Evolutionary conservation across 257 asterid species (phyloP).

Genomic region (Fraxinus americana): DNA sequence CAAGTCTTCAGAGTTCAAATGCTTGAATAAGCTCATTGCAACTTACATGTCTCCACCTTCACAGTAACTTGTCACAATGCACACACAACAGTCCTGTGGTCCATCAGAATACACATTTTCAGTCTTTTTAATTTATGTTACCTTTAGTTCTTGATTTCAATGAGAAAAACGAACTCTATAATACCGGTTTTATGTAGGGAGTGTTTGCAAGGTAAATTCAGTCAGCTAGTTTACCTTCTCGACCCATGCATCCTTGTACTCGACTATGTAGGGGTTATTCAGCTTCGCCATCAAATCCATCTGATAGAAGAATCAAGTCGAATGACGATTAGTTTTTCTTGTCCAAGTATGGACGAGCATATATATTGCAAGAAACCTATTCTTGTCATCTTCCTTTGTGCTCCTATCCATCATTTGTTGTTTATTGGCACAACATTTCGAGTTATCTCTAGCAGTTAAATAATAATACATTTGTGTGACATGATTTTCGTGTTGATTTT

Average conservation of each 20-base stretch:
- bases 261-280: conserved; percentile 64
- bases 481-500: not conserved
- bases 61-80: conserved; percentile 83
- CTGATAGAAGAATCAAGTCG: conserved; percentile 41
- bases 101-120: conserved; percentile 23
- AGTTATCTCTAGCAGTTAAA: too few relatives aligned
- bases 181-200: not conserved
- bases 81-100: conserved; percentile 60
- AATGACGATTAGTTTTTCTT: not conserved
- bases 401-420: not conserved
- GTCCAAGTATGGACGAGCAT: not conserved
- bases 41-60: conserved; percentile 98
- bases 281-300: conserved; percentile 80
- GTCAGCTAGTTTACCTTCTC: conserved; percentile 62
- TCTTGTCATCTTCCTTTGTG: too few relatives aligned
- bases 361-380: not conserved
- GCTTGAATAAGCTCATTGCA: not conserved
- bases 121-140: not conserved
- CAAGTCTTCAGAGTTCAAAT: not conserved
- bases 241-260: conserved; percentile 91
- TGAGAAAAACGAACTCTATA: not conserved
- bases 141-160: not conserved
- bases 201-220: not conserved
- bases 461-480: too few relatives aligned
- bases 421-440: too few relatives aligned